Base-by-base conservation (phyloP, 768 basidiomycete species). In the Kwoniella sp. region DNA sequence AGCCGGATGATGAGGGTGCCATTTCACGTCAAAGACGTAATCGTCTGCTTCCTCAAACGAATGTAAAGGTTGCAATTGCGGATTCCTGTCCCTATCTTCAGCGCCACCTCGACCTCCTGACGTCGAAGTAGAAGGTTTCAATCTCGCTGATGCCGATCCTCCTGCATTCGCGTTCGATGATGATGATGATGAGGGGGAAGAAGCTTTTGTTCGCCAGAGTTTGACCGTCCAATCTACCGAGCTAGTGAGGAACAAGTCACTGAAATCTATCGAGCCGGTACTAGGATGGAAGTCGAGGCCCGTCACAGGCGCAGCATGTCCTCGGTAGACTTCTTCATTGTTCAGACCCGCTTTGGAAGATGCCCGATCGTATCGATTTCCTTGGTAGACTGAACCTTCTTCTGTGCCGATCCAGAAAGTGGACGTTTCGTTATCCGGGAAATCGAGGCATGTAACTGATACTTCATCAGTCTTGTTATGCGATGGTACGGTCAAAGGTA, bases 181-280 rank as follows among this genome's bases (percentile, higher is more conserved):
- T 13, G 60, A 17, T 7, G 52, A 51, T 5, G 68, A 66, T 12
- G 70, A 63, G 15, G 61, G 22, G 2, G 60, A 65, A 9, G 52
- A 37, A 15, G 66, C 60, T 57, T 88, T 91, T 8, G 91, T 85
- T 46, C 92, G 84, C 96, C 96, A 99, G 1, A 99, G 82, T 80
- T 98, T 97, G 73, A 96, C 90, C 10, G 95, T 98, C 96, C 96
- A 99, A 79, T 99, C 96, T 36, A 91, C 93, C 12, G 90, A 91
- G 68, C 88, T 85, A 17, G 91, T 92, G 65, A 99, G 81, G 84
- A 98, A 98, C 64, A 98, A 81, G 79, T 99, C 96, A 4, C 89
- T 90, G 80, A 98, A 94, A 78, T 98, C 96, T 52, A 99, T 88
- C 4, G 90, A 88, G 0, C 96, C 96, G 4, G 88, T 83, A 19